A percentile compares a stretch with the other conserved stretches of the same genome.
phyloP scores from a whole-genome alignment of 1,284 basidiomycete species.

The Papiliotrema nemorosa region DNA sequence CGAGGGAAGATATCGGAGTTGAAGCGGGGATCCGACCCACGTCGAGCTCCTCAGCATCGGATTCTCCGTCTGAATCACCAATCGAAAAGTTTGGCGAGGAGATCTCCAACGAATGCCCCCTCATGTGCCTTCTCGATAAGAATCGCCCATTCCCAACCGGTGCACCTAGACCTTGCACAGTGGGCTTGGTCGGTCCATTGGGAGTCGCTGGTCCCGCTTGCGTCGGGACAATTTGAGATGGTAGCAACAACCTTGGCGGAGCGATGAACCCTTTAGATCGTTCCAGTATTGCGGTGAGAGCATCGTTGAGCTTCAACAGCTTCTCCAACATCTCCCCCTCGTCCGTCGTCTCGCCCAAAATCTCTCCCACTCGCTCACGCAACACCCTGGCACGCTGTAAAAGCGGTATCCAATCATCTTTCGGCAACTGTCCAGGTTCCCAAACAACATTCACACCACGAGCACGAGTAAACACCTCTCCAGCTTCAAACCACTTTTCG shows the following conservation, averaged over 20 bases:
- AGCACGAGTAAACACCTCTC: constrained; percentile 4
- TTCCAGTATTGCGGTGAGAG: constrained; percentile 55
- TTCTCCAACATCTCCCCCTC: constrained; percentile 58
- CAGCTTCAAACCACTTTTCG: constrained; percentile 35
- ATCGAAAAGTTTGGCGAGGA: constrained; percentile 62
- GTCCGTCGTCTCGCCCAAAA: constrained; percentile 62
- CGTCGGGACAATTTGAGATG: constrained; percentile 32
- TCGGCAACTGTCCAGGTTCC: constrained; percentile 44
- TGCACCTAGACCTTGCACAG: not conserved
- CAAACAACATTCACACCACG: constrained; percentile 20
- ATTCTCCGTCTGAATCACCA: constrained; percentile 59
- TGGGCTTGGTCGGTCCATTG: not conserved
- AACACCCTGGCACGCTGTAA: constrained; percentile 56
- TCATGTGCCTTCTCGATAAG: constrained; percentile 30
- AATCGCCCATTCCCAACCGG: constrained; percentile 1
- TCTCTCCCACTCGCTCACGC: constrained; percentile 58
- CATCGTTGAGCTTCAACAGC: constrained; percentile 68
- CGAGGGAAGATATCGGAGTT: not conserved
- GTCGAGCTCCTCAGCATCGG: constrained; percentile 56
- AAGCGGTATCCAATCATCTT: constrained; percentile 44
- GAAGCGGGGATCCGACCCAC: constrained; percentile 4
- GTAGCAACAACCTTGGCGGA: constrained; percentile 36
- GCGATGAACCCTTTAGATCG: constrained; percentile 37
- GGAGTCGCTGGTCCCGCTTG: not conserved
- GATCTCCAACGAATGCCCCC: constrained; percentile 52